Percentiles rank a stretch among this genome's conserved stretches.
These are phyloP conservation scores for Auricularia sp. DNA, from an alignment of 768 basidiomycete genomes.

Conservation along the genomic window DNA sequence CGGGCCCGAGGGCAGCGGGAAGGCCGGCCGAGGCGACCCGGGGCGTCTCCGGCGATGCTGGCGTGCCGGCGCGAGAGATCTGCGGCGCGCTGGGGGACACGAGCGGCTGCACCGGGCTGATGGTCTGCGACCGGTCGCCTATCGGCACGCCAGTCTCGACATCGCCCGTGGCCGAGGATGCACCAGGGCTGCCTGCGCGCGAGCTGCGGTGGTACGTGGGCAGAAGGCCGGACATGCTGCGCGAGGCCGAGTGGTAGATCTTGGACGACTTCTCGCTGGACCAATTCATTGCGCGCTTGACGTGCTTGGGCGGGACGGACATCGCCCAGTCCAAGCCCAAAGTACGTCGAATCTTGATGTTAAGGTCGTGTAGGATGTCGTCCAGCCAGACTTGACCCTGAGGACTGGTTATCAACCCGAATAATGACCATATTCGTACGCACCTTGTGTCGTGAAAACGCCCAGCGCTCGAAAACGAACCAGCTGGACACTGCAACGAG, in stretches of 20 bases:
- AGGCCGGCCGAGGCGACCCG: neutral
- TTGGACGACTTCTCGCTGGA: neutral
- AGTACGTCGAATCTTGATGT: conserved; percentile 21
- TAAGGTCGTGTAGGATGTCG: conserved; percentile 42
- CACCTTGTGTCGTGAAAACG: conserved; percentile 43
- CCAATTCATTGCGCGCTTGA: neutral
- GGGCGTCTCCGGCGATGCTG: neutral
- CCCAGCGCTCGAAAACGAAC: conserved; percentile 63
- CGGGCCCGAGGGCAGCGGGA: neutral
- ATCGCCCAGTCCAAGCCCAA: conserved; percentile 16
- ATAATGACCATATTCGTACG: neutral
- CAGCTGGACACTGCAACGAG: conserved; percentile 60
- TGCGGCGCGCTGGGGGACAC: neutral
- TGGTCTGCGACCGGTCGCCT: neutral
- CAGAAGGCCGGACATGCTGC: neutral
- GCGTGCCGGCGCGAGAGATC: neutral
- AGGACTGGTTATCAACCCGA: neutral
- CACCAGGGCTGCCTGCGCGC: neutral
- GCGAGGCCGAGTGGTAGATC: neutral
- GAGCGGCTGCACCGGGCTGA: neutral
- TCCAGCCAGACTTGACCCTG: conserved; percentile 57
- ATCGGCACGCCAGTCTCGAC: neutral
- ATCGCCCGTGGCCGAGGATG: neutral
- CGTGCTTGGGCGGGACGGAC: conserved; percentile 1
- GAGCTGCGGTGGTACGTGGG: neutral